Percentiles rank a stretch among this genome's conserved stretches.
These are phyloP conservation scores for Venturiaceae sp. DNA, from an alignment of 2,329 filamentous ascomycete species.

Conservation along the genomic window DNA sequence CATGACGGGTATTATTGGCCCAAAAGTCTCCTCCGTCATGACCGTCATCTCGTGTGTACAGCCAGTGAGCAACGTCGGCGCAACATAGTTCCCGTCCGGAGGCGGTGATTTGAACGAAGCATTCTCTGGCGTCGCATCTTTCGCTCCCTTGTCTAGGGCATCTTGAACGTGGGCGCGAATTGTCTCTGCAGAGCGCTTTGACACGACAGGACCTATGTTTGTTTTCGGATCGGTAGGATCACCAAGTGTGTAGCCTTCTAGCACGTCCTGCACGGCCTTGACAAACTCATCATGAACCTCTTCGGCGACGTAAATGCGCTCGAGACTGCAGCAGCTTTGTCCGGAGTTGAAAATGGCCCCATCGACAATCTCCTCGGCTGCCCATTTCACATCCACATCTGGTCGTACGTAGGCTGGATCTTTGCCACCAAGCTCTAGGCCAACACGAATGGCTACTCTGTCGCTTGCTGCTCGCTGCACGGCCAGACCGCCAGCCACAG, in stretches of 20 bases:
- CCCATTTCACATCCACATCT: slow-evolving; percentile 86
- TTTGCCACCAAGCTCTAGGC: slow-evolving; percentile 88
- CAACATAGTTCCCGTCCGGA: slow-evolving; percentile 76
- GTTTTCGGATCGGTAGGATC: slow-evolving; percentile 73
- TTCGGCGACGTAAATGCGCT: slow-evolving; percentile 84
- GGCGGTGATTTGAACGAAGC: slow-evolving; percentile 64
- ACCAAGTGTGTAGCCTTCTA: slow-evolving; percentile 73
- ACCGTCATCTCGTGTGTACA: slow-evolving; percentile 77
- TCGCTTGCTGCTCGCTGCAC: slow-evolving; percentile 79
- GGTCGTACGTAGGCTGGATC: slow-evolving; percentile 82
- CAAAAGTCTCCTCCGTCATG: slow-evolving; percentile 93
- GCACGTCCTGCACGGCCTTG: slow-evolving; percentile 65
- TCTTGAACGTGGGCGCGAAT: slow-evolving; percentile 76
- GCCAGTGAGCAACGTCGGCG: slow-evolving; percentile 69
- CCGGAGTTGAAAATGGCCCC: slow-evolving; percentile 96
- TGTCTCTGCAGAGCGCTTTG: slow-evolving; percentile 63
- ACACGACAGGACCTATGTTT: slow-evolving; percentile 82
- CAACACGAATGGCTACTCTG: slow-evolving; percentile 68
- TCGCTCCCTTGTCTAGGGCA: slow-evolving; percentile 73
- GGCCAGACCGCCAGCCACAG: slow-evolving; percentile 75
- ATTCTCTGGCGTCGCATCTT: slow-evolving; percentile 75
- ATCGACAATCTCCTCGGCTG: slow-evolving; percentile 88
- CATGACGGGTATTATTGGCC: slow-evolving; percentile 84
- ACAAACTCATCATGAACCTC: slow-evolving; percentile 78
- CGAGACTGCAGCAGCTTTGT: slow-evolving; percentile 93